phyloP scores from a whole-genome alignment of 495 filamentous ascomycete genomes.

The Pyrenopolyporus hunteri region DNA sequence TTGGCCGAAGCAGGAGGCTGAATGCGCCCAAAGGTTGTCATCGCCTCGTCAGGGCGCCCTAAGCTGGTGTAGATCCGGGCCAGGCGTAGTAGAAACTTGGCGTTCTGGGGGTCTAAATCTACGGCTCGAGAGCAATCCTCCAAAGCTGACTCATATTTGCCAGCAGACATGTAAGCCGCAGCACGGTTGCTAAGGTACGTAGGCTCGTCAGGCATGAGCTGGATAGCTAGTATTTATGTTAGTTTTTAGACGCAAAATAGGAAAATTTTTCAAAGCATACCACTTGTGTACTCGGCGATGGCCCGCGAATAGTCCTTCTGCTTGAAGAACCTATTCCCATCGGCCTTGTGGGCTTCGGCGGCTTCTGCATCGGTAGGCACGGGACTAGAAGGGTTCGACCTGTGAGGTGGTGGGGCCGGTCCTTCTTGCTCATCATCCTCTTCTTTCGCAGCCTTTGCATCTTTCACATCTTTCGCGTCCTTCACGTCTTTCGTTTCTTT shows the following conservation, averaged over 20 bases:
- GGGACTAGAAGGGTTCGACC: slow-evolving; percentile 65
- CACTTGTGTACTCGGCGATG: slow-evolving; percentile 92
- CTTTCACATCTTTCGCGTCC: too few relatives aligned
- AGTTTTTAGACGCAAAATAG: background rate
- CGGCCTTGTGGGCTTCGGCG: slow-evolving; percentile 87
- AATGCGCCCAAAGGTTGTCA: slow-evolving; percentile 77
- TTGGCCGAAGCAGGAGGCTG: slow-evolving; percentile 77
- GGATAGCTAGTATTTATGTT: slow-evolving; percentile 68
- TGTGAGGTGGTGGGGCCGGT: slow-evolving; percentile 83
- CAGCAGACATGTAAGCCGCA: slow-evolving; percentile 87
- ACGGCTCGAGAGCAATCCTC: slow-evolving; percentile 82
- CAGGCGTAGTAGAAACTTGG: slow-evolving; percentile 86
- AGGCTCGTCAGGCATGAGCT: slow-evolving; percentile 74
- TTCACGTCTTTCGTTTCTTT: slow-evolving; percentile 39
- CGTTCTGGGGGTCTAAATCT: slow-evolving; percentile 78
- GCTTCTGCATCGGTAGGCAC: slow-evolving; percentile 64
- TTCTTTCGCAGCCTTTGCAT: too few relatives aligned
- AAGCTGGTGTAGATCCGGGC: slow-evolving; percentile 87
- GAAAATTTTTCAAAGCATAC: slow-evolving; percentile 50
- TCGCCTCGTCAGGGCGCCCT: slow-evolving; percentile 82
- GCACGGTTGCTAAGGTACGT: slow-evolving; percentile 96
- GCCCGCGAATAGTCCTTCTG: slow-evolving; percentile 83
- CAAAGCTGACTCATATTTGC: slow-evolving; percentile 76
- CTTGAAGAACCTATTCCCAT: slow-evolving; percentile 97
- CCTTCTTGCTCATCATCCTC: slow-evolving; percentile 51